These are phyloP conservation scores for Talaromyces nanjingensis DNA, from an alignment of 495 filamentous ascomycete species.

Conservation along the genomic window DNA sequence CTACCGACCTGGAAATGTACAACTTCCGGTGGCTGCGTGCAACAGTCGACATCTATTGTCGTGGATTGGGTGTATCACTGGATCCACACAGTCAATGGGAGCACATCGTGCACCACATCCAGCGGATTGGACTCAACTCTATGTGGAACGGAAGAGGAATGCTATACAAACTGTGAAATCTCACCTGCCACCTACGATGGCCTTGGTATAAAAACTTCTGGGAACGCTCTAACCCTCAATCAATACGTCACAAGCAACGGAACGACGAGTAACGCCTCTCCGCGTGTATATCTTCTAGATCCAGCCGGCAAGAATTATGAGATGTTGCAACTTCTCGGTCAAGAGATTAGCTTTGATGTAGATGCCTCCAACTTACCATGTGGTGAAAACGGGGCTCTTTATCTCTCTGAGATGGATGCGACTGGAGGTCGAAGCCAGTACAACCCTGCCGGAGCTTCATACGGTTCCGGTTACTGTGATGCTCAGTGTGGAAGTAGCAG, in stretches of 20 bases:
- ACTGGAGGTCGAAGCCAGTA: constrained; percentile 46
- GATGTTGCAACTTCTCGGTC: constrained; percentile 48
- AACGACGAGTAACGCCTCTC: constrained; percentile 29
- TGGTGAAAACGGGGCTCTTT: constrained; percentile 63
- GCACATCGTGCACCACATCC: constrained; percentile 27
- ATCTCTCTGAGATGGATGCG: constrained; percentile 55
- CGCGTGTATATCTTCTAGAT: constrained; percentile 56
- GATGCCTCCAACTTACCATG: constrained; percentile 55
- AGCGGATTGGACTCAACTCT: constrained; percentile 33
- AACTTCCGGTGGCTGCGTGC: constrained; percentile 24
- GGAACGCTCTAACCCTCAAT: constrained; percentile 32
- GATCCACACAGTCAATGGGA: constrained; percentile 32
- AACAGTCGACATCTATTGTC: constrained; percentile 32
- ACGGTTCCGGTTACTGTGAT: constrained; percentile 67
- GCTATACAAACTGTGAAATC: constrained; percentile 43
- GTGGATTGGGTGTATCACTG: constrained; percentile 34
- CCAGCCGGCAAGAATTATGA: constrained; percentile 49
- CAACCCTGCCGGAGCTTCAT: constrained; percentile 56
- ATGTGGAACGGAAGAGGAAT: constrained; percentile 40
- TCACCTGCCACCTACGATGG: constrained; percentile 38
- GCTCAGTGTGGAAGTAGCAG: constrained; percentile 52
- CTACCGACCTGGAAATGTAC: constrained; percentile 37
- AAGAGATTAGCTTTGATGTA: constrained; percentile 58
- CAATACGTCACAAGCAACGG: constrained; percentile 28
- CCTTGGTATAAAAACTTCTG: constrained; percentile 39